Evolutionary conservation across 805 yeast species (phyloP).

Genomic region (Ogataea methanolica): DNA sequence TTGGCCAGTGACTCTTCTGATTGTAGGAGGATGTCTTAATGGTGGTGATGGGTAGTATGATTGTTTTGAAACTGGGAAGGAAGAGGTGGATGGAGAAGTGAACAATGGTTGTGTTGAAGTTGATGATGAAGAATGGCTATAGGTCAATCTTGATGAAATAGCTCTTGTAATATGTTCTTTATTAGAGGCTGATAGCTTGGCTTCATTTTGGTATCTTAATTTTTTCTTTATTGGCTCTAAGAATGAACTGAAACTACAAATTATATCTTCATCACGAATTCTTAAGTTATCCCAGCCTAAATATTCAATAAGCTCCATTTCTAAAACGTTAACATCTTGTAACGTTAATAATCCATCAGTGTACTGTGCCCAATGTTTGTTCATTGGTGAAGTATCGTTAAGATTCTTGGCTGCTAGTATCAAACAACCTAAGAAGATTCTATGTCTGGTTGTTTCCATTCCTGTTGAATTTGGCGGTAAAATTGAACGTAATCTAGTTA

Average conservation of each 20-base stretch:
- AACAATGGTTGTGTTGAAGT: constrained; percentile 3
- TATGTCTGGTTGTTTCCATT: constrained; percentile 87
- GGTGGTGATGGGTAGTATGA: neutral
- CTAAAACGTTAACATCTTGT: constrained; percentile 84
- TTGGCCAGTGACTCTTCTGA: constrained; percentile 11
- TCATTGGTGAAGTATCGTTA: constrained; percentile 91
- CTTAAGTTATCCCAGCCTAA: constrained; percentile 77
- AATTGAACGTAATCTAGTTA: constrained; percentile 68
- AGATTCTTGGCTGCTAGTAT: constrained; percentile 89
- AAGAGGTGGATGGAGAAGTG: neutral
- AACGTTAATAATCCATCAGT: constrained; percentile 79
- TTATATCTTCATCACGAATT: constrained; percentile 66
- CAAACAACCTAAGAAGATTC: constrained; percentile 85
- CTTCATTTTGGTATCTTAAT: constrained; percentile 26
- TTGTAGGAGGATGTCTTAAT: neutral
- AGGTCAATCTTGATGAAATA: neutral
- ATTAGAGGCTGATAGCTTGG: constrained; percentile 3
- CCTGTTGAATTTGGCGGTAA: constrained; percentile 89
- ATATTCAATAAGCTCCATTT: constrained; percentile 76
- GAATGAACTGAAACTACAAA: constrained; percentile 68
- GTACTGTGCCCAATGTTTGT: constrained; percentile 93
- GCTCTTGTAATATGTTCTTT: constrained; percentile 4
- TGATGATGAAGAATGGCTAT: constrained; percentile 10
- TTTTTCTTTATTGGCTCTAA: constrained; percentile 64
- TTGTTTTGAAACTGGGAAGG: neutral